Percentiles rank a stretch among this genome's conserved stretches.
Conservation (phyloP, 805 yeast genomes). For the Cyberlindnera petersonii region DNA sequence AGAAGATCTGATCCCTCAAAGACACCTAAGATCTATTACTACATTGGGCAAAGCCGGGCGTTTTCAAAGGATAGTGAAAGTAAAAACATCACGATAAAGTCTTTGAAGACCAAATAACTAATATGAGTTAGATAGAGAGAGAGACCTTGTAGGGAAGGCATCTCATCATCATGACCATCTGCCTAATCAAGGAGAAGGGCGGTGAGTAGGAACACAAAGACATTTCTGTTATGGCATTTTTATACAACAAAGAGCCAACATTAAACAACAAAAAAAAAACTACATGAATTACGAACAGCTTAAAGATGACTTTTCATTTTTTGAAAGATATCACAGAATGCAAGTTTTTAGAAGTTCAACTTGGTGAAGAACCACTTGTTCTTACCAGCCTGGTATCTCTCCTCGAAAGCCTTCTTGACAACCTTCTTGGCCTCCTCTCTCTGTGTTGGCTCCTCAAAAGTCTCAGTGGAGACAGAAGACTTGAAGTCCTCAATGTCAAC, state of each 20-base stretch:
- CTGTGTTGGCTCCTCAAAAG: slow-evolving; percentile 96
- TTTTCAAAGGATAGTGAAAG: too few species aligned
- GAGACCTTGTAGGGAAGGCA: too few species aligned
- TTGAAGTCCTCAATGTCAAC: slow-evolving; percentile 96
- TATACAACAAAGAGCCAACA: neutral
- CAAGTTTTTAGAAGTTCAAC: slow-evolving; percentile 65
- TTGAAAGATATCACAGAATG: slow-evolving; percentile 11
- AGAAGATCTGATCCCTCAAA: too few species aligned
- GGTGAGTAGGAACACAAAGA: too few species aligned
- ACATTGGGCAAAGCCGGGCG: too few species aligned
- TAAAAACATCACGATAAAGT: too few species aligned
- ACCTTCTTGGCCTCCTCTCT: slow-evolving; percentile 98
- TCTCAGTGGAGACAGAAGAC: slow-evolving; percentile 84
- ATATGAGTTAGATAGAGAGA: too few species aligned
- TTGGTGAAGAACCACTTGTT: slow-evolving; percentile 99
- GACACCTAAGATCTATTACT: too few species aligned
- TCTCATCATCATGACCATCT: too few species aligned
- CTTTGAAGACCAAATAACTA: too few species aligned
- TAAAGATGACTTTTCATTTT: slow-evolving; percentile 3
- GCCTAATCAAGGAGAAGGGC: too few species aligned
- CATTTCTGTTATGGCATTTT: too few species aligned
- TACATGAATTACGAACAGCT: neutral
- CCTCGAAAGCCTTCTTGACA: slow-evolving; percentile 98
- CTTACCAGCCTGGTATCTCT: slow-evolving; percentile 99
- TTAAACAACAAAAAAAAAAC: neutral